Conservation (phyloP, 805 yeast genomes). For the Brettanomyces nanus region DNA sequence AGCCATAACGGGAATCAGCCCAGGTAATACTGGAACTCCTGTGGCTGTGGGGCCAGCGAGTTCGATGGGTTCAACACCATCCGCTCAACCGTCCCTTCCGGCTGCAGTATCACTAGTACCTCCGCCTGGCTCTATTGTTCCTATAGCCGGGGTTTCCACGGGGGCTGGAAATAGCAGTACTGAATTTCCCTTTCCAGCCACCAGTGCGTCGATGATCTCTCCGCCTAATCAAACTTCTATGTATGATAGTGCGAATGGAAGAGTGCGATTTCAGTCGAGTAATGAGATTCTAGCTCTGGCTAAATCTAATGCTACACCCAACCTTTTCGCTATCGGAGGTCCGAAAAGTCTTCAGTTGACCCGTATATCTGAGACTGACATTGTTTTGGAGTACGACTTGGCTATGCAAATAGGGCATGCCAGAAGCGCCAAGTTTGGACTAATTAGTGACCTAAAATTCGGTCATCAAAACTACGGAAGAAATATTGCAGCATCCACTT, state of each 20-base stretch:
- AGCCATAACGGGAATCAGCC: constrained; percentile 4
- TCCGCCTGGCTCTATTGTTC: background rate
- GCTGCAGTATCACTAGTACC: no score
- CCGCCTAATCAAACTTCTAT: constrained; percentile 19
- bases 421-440: constrained; percentile 30
- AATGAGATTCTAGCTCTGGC: constrained; percentile 29
- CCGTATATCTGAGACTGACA: constrained; percentile 25
- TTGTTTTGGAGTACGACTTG: constrained; percentile 28
- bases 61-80: background rate
- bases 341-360: constrained; percentile 33
- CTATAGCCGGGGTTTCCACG: background rate
- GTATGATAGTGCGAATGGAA: constrained; percentile 14
- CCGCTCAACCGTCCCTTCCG: no score
- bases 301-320: constrained; percentile 26
- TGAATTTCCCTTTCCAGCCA: constrained; percentile 13
- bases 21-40: background rate
- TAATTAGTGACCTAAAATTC: constrained; percentile 34
- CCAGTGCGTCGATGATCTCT: constrained; percentile 15
- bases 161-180: constrained; percentile 1
- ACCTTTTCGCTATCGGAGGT: constrained; percentile 33
- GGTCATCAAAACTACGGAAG: constrained; percentile 33
- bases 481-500: constrained; percentile 35
- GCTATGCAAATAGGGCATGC: constrained; percentile 19
- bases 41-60: background rate
- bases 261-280: constrained; percentile 22